These are phyloP conservation scores for Cryphonectria nitschkei DNA, from an alignment of 2,329 filamentous ascomycete genomes.

Conservation along the genomic window DNA sequence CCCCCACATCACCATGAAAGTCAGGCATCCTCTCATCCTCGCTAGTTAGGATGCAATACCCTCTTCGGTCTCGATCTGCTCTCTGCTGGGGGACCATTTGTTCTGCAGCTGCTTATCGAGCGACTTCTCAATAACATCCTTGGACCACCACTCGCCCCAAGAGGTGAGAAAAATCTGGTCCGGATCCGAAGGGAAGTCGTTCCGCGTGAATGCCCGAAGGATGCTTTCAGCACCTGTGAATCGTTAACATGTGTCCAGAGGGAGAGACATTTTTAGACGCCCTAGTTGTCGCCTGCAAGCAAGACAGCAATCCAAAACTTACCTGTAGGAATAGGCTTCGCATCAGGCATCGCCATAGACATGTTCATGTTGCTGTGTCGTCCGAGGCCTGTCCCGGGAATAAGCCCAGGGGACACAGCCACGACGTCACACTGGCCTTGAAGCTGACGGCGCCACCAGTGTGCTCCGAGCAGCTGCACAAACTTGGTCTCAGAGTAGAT, in stretches of 20 bases:
- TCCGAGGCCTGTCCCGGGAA: conserved; percentile 51
- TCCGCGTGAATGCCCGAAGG: conserved; percentile 46
- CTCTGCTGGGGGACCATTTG: conserved; percentile 53
- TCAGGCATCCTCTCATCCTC: not conserved
- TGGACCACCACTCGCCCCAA: conserved; percentile 61
- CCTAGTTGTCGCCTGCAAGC: not conserved
- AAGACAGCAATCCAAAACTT: conserved; percentile 11
- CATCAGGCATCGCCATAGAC: conserved; percentile 45
- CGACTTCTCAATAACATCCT: conserved; percentile 44
- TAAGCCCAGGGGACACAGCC: conserved; percentile 57
- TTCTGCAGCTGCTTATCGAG: conserved; percentile 54
- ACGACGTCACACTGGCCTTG: conserved; percentile 48
- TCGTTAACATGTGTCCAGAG: not conserved
- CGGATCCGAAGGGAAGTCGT: conserved; percentile 54
- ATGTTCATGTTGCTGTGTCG: conserved; percentile 38
- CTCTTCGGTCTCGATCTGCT: conserved; percentile 52
- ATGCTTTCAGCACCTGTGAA: conserved; percentile 49
- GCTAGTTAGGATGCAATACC: not conserved
- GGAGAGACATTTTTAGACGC: not conserved
- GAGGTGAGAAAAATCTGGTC: conserved; percentile 58
- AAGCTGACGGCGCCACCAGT: conserved; percentile 61
- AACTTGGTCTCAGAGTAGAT: conserved; percentile 55
- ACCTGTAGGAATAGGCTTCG: conserved; percentile 53
- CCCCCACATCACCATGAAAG: too few relatives aligned
- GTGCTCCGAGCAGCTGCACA: conserved; percentile 52